Evolutionary conservation across 1,139 yeast species (phyloP), one percentile per base, ranked within the genome.

Genomic region (Kluyveromyces sp.): DNA sequence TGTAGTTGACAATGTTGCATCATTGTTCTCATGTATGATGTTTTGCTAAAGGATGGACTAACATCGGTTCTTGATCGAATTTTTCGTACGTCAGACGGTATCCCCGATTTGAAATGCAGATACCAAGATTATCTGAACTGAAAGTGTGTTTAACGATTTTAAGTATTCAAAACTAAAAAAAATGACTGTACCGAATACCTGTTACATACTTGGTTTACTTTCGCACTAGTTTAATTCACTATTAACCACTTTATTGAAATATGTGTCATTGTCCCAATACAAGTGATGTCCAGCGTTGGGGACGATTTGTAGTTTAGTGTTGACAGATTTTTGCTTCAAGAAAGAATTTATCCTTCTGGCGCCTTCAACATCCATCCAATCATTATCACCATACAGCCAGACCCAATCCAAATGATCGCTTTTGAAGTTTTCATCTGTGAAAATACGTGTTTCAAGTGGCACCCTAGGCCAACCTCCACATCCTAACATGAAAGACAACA

Each of bases 381-480:
- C 92, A 40, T 77, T 76, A 46, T 74, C 75, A 1, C 94, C 94
- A 52, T 83, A 83, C 55, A 79, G 65, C 92, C 92, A 83, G 3
- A 71, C 52, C 47, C 80, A 66, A 42, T 78, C 73, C 54, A 81
- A 77, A 7, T 66, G 60, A 13, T 77, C 62, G 6, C 45, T 43
- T n/a, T 41, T 31, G n/a, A 48, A 41, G 12, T 48, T 46, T 13
- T 33, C 28, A 1, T 32, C 40, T 3, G 41, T 34, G 34, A 74
- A 70, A 4, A 80, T 60, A 4, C 75, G 73, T 12, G 75, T 73
- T 12, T 75, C 66, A 41, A 83, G 63, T 0, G 92, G 86, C 40
- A 65, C 63, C 49, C 88, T 68, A 1, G 92, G 87, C 39, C 77
- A 75, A 1, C 87, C 94, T 3, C 92, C 94, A 9, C 89, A 86